Evolutionary conservation across 176 grass and related monocot genomes (phyloP), one percentile per base, ranked within the genome.

Genomic region (Pontederia paniculata): DNA sequence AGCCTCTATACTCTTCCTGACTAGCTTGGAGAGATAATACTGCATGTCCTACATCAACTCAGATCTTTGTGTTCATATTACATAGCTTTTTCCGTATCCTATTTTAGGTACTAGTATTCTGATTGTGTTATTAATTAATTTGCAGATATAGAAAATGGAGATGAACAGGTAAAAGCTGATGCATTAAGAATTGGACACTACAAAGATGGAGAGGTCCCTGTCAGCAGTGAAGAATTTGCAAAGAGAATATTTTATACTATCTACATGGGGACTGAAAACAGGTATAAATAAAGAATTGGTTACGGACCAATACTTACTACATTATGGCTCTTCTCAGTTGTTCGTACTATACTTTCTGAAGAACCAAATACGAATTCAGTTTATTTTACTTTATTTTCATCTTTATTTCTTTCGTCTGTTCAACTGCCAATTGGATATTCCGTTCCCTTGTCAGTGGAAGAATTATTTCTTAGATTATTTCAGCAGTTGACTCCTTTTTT

Each of bases 231-330:
- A 78, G 86, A 97, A 48, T 62, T 97, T 37, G 86, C 82, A 46
- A 87, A 74, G 57, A 73, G 91, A 48, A 67, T 97, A 73, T 84
- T 97, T 76, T 97, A 97, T 63, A 90, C 91, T 19, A 83, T 97
- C 67, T 97, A 83, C 63, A 97, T 97, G 91, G 91, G 91, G 57
- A 82, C 86, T 66, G 91, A 87, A 74, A 97, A 97, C 23, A 97
- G 91, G 91, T 89, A 44, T 62, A 5, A 19, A 72, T 57, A 43
- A 53, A 25, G 18, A 61, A 68, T 23, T 67, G 14, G 57, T 15
- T 5, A 31, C 25, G 25, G 10, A 22, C 5, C 15, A 25, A 15
- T n/a, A 16, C n/a, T n/a, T n/a, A n/a, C n/a, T n/a, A n/a, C n/a
- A 5, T 5, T 31, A 31, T 37, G 7, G 28, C 28, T 37, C 28